A percentile compares a stretch with the other conserved stretches of the same genome.
Evolutionary conservation across 495 filamentous ascomycete genomes (phyloP).

Genomic region (Penicillium samsonianum): DNA sequence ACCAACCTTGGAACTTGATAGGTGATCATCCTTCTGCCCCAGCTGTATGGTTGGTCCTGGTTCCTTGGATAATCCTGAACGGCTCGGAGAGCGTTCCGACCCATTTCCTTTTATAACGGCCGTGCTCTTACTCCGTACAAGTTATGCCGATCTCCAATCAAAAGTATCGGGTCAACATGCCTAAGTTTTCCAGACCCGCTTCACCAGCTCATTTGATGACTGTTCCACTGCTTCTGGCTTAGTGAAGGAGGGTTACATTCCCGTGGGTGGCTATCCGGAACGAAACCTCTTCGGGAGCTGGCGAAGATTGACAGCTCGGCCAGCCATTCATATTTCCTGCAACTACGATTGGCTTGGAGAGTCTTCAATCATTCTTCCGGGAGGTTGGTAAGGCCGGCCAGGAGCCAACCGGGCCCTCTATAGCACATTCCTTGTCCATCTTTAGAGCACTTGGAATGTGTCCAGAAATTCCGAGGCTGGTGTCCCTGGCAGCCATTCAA

Average conservation of each 20-base stretch:
- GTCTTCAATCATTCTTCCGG: conserved; percentile 32
- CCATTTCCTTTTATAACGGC: conserved; percentile 12
- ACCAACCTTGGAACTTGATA: conserved; percentile 4
- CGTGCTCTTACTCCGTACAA: neutral
- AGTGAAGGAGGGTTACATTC: conserved; percentile 44
- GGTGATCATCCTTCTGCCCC: conserved; percentile 5
- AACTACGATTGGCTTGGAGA: conserved; percentile 32
- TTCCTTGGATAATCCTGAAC: conserved; percentile 16
- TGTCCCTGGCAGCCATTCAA: conserved; percentile 39
- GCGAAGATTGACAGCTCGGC: conserved; percentile 23
- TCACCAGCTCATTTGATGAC: conserved; percentile 28
- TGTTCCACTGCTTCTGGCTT: conserved; percentile 36
- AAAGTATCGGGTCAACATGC: conserved; percentile 25
- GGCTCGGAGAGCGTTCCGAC: conserved; percentile 24
- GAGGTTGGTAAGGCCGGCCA: conserved; percentile 25
- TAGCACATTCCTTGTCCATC: conserved; percentile 43
- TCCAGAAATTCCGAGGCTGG: conserved; percentile 46
- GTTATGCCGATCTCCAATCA: conserved; percentile 6
- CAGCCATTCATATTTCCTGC: conserved; percentile 22
- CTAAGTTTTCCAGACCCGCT: conserved; percentile 28
- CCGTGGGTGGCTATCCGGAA: conserved; percentile 37
- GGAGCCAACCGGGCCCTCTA: conserved; percentile 28
- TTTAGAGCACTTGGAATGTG: conserved; percentile 45
- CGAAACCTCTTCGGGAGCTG: conserved; percentile 23
- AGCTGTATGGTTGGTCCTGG: conserved; percentile 15